Conservation (phyloP, 176 grass and related monocot genomes). For the Carex pumila region DNA sequence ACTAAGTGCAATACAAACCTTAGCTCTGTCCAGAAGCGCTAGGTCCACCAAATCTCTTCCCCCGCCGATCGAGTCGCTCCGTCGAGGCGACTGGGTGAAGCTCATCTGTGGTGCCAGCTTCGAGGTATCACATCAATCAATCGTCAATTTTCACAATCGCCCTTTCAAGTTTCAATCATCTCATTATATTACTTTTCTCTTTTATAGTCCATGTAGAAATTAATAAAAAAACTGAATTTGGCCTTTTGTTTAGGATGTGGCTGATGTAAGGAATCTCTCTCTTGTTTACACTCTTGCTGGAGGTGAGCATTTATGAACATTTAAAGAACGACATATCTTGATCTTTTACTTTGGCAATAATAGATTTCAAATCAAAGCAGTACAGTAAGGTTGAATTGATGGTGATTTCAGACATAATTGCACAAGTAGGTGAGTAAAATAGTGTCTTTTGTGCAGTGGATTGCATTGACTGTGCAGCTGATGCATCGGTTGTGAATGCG, state of each 20-base stretch:
- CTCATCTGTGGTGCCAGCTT: slow-evolving; percentile 98
- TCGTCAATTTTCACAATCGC: neutral
- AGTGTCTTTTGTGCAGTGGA: slow-evolving; percentile 48
- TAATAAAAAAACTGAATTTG: neutral
- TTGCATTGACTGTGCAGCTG: slow-evolving; percentile 93
- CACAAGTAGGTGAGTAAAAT: neutral
- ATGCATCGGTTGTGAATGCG: slow-evolving; percentile 69
- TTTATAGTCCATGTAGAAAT: too few relatives aligned
- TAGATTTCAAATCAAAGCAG: neutral
- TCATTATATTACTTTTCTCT: neutral
- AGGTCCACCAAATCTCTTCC: neutral
- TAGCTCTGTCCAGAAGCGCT: neutral
- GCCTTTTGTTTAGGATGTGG: slow-evolving; percentile 44
- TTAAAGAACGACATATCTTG: neutral
- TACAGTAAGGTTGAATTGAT: neutral
- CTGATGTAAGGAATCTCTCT: slow-evolving; percentile 82
- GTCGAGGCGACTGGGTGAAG: slow-evolving; percentile 82
- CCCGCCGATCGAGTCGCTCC: slow-evolving; percentile 55
- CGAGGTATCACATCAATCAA: slow-evolving; percentile 30
- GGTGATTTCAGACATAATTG: neutral
- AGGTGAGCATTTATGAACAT: slow-evolving; percentile 28
- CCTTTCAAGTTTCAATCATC: neutral
- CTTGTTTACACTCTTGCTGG: slow-evolving; percentile 84
- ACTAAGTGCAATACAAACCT: slow-evolving; percentile 28
- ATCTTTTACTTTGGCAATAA: neutral